phyloP scores from a whole-genome alignment of 495 filamentous ascomycete genomes.

The Daldinia loculata region DNA sequence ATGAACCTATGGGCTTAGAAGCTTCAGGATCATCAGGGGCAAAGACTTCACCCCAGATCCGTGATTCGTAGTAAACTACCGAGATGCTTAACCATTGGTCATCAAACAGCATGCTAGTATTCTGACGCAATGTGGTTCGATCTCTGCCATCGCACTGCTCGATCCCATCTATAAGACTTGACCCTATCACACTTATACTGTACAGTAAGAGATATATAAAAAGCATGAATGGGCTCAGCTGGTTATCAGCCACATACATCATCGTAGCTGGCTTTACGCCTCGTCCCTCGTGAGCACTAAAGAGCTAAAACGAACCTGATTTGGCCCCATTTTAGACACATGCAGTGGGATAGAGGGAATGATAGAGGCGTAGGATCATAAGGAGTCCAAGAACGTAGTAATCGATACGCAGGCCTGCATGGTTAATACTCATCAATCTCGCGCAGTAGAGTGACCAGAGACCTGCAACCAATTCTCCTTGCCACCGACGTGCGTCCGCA shows the following conservation, averaged over 20 bases:
- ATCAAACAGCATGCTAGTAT: not conserved
- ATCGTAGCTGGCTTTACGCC: constrained; percentile 9
- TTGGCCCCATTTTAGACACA: constrained; percentile 16
- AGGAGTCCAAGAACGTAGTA: constrained; percentile 37
- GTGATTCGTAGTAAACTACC: constrained; percentile 10
- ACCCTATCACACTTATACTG: not conserved
- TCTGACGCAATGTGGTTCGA: not conserved
- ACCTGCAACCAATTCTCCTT: constrained; percentile 21
- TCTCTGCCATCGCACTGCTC: not conserved
- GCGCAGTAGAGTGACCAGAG: constrained; percentile 21
- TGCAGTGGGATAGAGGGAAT: constrained; percentile 1
- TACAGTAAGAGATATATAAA: not conserved
- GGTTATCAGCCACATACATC: constrained; percentile 1
- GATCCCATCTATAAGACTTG: not conserved
- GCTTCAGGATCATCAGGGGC: constrained; percentile 35
- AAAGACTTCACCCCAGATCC: constrained; percentile 5
- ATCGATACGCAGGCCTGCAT: constrained; percentile 34
- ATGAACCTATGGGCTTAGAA: constrained; percentile 18
- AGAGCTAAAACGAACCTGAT: constrained; percentile 4
- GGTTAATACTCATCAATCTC: constrained; percentile 37
- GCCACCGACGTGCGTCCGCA: constrained; percentile 16
- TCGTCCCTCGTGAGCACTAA: constrained; percentile 21
- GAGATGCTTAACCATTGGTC: constrained; percentile 2
- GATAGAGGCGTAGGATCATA: constrained; percentile 12
- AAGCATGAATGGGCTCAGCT: constrained; percentile 15